A percentile compares a stretch with the other conserved stretches of the same genome.
phyloP scores from a whole-genome alignment of 2,329 filamentous ascomycete species.

The Apiospora kogelbergensis region DNA sequence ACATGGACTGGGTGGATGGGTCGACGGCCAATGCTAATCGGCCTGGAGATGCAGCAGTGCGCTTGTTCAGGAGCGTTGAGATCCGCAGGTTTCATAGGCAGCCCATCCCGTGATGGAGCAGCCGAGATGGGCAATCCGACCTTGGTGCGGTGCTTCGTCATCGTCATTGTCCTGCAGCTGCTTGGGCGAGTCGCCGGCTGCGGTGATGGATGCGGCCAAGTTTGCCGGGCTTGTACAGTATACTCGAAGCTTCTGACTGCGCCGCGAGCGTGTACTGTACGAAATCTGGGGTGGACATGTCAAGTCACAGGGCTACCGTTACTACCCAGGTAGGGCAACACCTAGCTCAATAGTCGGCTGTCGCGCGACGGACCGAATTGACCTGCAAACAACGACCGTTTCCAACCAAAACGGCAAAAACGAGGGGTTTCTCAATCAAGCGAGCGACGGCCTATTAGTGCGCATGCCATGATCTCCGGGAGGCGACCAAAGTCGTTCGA shows the following conservation, averaged over 20 bases:
- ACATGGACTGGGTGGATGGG: not conserved
- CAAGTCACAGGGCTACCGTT: not conserved
- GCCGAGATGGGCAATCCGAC: not conserved
- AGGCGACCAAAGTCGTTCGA: not conserved
- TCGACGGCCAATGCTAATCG: not conserved
- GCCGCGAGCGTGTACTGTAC: not conserved
- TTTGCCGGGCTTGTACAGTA: not conserved
- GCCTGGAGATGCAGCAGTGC: not conserved
- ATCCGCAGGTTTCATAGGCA: not conserved
- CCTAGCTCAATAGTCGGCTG: not conserved
- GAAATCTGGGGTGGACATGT: not conserved
- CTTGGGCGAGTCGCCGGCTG: not conserved
- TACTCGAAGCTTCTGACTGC: not conserved
- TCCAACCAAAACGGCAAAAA: not conserved
- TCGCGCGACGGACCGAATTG: conserved; percentile 4
- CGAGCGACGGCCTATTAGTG: not conserved
- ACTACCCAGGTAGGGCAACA: not conserved
- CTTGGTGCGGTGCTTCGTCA: not conserved
- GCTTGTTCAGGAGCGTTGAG: not conserved
- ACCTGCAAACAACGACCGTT: not conserved
- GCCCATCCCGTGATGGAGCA: not conserved
- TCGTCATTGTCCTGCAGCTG: not conserved
- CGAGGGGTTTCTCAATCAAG: not conserved
- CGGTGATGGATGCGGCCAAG: not conserved
- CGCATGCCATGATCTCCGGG: not conserved